Conservation (phyloP, 208 protist genomes). For the Naegleria lovaniensis region DNA sequence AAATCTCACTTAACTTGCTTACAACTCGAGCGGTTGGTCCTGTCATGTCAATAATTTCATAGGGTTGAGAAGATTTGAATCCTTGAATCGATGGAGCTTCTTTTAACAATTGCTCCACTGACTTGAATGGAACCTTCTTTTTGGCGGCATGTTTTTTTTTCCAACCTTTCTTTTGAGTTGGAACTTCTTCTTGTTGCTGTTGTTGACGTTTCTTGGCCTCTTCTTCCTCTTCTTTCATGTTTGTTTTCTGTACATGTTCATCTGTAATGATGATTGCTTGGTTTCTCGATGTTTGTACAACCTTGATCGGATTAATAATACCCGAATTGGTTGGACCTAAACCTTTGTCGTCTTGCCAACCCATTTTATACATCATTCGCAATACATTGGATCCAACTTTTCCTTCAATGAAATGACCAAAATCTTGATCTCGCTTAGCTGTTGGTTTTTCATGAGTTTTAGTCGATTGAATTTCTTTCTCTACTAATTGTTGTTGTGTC, state of each 20-base stretch:
- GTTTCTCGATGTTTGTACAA: neutral
- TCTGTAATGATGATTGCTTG: conserved; percentile 7
- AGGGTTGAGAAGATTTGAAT: neutral
- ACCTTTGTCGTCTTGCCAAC: neutral
- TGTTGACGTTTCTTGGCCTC: neutral
- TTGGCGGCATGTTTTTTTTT: neutral
- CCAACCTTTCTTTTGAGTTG: neutral
- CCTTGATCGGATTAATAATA: conserved; percentile 23
- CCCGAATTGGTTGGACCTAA: neutral
- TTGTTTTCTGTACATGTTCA: conserved; percentile 6
- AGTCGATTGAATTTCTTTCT: neutral
- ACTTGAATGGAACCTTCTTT: neutral
- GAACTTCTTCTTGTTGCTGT: neutral
- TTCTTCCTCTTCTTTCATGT: neutral
- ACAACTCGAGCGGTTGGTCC: neutral
- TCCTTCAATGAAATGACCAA: neutral
- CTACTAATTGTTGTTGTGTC: neutral
- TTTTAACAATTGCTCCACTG: neutral
- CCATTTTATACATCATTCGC: conserved; percentile 23
- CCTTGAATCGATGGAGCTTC: too few species aligned
- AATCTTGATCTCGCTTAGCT: neutral
- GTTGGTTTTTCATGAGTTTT: neutral
- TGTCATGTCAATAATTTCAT: conserved; percentile 22
- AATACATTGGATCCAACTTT: conserved; percentile 17
- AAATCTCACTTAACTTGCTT: neutral